A percentile compares a stretch with the other conserved stretches of the same genome.
phyloP scores from a whole-genome alignment of 2,329 filamentous ascomycete species.

The Pseudogymnoascus verrucosus region DNA sequence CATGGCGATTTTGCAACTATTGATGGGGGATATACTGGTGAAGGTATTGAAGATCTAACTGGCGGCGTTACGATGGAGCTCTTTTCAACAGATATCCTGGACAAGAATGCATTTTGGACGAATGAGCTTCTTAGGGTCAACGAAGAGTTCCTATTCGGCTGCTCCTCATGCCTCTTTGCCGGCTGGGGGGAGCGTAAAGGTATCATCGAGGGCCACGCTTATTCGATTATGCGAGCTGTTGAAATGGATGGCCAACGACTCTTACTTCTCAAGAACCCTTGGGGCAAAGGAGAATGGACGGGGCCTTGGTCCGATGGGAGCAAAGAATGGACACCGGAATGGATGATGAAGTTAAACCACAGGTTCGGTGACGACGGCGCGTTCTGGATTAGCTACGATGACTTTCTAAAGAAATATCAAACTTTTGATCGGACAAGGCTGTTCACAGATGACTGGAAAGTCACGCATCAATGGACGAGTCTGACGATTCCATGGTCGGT shows the following conservation, averaged over 20 bases:
- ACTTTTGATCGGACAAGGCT: conserved; percentile 55
- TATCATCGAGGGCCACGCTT: conserved; percentile 51
- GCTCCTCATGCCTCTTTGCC: conserved; percentile 55
- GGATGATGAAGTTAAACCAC: conserved; percentile 49
- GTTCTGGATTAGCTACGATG: conserved; percentile 57
- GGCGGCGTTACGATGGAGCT: conserved; percentile 65
- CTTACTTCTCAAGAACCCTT: conserved; percentile 38
- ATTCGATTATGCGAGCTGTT: conserved; percentile 52
- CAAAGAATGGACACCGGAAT: conserved; percentile 53
- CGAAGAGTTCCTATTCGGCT: conserved; percentile 69
- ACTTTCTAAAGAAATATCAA: conserved; percentile 54
- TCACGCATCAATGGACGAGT: conserved; percentile 52
- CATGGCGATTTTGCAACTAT: conserved; percentile 71
- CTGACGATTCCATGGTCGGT: conserved; percentile 55
- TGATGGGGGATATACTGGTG: conserved; percentile 58
- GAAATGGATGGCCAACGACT: conserved; percentile 45
- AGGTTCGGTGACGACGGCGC: conserved; percentile 54
- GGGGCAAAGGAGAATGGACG: conserved; percentile 54
- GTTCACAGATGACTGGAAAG: conserved; percentile 53
- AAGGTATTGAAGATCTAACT: conserved; percentile 51
- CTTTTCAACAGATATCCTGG: conserved; percentile 61
- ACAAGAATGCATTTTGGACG: conserved; percentile 76
- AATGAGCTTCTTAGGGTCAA: conserved; percentile 68
- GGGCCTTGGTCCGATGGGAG: conserved; percentile 51
- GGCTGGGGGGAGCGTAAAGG: conserved; percentile 52